Evolutionary conservation across 345 rosid species (phyloP).

Genomic region (Lepidium africanum): DNA sequence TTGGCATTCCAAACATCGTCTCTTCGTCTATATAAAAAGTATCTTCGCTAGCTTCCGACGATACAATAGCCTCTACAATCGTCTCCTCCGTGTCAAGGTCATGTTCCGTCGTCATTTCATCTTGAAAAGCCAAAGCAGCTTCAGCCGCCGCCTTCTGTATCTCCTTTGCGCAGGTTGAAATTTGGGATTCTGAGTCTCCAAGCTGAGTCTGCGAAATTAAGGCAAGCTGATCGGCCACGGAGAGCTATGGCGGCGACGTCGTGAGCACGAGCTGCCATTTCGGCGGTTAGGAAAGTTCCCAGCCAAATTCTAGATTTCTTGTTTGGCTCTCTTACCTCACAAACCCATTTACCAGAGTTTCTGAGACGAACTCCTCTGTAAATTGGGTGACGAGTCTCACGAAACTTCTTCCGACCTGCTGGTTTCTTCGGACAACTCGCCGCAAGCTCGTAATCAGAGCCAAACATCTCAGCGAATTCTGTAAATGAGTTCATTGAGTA

Average conservation of each 20-base stretch:
- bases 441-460: slow-evolving; percentile 43
- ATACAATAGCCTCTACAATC: too few relatives aligned
- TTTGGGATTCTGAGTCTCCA: slow-evolving; percentile 68
- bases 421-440: slow-evolving; percentile 63
- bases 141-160: slow-evolving; percentile 44
- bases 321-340: slow-evolving; percentile 75
- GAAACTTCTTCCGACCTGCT: slow-evolving; percentile 77
- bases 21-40: slow-evolving; percentile 37
- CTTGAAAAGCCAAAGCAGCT: slow-evolving; percentile 14
- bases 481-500: slow-evolving; percentile 11
- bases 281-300: slow-evolving; percentile 55
- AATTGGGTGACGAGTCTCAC: slow-evolving; percentile 84
- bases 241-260: slow-evolving; percentile 77
- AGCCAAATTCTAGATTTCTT: slow-evolving; percentile 90
- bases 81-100: too few relatives aligned
- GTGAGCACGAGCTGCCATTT: slow-evolving; percentile 92
- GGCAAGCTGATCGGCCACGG: slow-evolving; percentile 66
- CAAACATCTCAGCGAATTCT: not conserved
- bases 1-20: slow-evolving; percentile 51
- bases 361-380: slow-evolving; percentile 74
- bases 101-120: not conserved
- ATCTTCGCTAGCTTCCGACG: not conserved
- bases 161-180: slow-evolving; percentile 49
- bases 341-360: slow-evolving; percentile 84
- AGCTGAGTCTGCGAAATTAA: slow-evolving; percentile 82